Evolutionary conservation across 2,329 filamentous ascomycete species (phyloP).

Genomic region (Ophidiomyces ophidiicola): DNA sequence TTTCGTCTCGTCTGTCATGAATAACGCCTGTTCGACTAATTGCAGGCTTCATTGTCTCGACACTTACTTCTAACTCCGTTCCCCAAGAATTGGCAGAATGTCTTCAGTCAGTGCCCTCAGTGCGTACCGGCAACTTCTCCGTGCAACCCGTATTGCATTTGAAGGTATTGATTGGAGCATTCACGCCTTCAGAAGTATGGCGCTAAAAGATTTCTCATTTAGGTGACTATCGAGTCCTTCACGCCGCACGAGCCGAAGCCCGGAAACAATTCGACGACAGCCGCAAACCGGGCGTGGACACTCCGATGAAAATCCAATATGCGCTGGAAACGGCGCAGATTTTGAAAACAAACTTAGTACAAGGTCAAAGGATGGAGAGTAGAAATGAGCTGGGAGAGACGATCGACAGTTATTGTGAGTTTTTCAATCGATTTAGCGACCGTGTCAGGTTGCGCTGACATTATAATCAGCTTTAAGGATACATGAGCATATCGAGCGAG

Average conservation of each 20-base stretch:
- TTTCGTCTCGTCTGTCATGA: too few relatives aligned
- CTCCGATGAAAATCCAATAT: constrained; percentile 56
- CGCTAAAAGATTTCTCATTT: neutral
- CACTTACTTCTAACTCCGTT: neutral
- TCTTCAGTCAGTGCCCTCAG: constrained; percentile 17
- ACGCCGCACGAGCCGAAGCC: constrained; percentile 59
- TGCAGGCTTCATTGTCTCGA: too few relatives aligned
- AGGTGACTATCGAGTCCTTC: constrained; percentile 61
- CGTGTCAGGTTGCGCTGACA: neutral
- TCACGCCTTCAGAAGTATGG: neutral
- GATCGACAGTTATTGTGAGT: constrained; percentile 29
- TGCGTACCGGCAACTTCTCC: constrained; percentile 21
- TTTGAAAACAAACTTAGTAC: constrained; percentile 72
- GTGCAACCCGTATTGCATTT: constrained; percentile 48
- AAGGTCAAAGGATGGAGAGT: constrained; percentile 50
- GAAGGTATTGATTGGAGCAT: constrained; percentile 45
- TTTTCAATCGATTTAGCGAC: neutral
- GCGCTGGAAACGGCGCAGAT: constrained; percentile 74
- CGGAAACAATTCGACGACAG: constrained; percentile 62
- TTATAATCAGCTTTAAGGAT: constrained; percentile 61
- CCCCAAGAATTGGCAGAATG: neutral
- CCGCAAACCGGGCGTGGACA: constrained; percentile 47
- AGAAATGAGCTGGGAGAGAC: constrained; percentile 22
- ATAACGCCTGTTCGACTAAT: too few relatives aligned
- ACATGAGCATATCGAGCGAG: constrained; percentile 79